Evolutionary conservation across 768 basidiomycete genomes (phyloP), one percentile per base, ranked within the genome.

Genomic region (Dentipellis fragilis): DNA sequence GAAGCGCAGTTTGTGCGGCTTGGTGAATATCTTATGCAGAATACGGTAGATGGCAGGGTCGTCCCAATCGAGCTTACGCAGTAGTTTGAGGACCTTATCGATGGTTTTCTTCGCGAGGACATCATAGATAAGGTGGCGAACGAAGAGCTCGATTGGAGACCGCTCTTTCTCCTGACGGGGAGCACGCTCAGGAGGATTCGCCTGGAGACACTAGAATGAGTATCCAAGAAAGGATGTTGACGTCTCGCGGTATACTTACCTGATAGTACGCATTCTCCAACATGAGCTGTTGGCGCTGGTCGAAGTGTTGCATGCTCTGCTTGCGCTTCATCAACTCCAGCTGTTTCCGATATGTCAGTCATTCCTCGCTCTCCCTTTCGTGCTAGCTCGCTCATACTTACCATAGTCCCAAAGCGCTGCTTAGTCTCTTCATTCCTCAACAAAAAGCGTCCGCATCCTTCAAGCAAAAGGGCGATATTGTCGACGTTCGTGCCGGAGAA

Each of bases 261-360:
- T 93, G 93, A 68, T 98, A 98, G 68, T 96, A 99, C 0, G 96
- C 96, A 67, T 99, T 99, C 69, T 98, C 96, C 34, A 99, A 79
- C 58, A 97, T 72, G 14, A 97, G 77, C 6, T 85, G 73, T 65
- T 98, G 92, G 16, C 93, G 77, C 65, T 91, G 87, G 68, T 98
- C 96, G 36, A 99, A 81, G 66, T 97, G 93, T 60, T 92, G 85
- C 74, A 93, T 79, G 54, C 78, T 86, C 76, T 96, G 93, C 72
- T 98, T 98, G 46, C 95, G 82, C 57, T 87, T 80, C 90, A 97
- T 92, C 29, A 96, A 73, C 63, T 98, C 96, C 37, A 99, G 75
- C 91, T 94, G 57, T 1, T 47, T 36, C 40, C 16, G 7, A 52
- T 9, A 21, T 52, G 29, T 29, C 29, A 29, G 29, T 29, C 29